Conservation (phyloP, 495 filamentous ascomycete genomes). For the Clavariopsis aquatica region DNA sequence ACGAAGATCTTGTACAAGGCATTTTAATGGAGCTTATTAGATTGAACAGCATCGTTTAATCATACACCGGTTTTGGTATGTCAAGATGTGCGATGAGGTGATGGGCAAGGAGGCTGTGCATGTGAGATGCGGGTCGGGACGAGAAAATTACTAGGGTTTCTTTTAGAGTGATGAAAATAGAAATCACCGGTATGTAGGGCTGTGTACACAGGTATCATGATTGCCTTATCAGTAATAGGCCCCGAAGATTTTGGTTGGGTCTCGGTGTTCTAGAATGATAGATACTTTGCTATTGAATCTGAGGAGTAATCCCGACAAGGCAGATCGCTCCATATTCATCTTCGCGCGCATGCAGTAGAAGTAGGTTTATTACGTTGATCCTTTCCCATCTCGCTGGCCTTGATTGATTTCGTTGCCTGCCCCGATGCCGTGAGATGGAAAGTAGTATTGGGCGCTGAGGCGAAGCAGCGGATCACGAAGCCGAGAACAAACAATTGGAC, state of each 20-base stretch:
- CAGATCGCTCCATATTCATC: no score
- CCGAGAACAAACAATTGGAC: neutral
- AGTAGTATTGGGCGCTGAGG: neutral
- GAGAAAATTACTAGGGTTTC: neutral
- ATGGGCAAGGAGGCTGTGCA: slow-evolving; percentile 8
- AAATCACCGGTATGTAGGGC: neutral
- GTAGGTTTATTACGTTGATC: no score
- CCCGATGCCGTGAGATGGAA: no score
- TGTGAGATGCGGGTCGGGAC: slow-evolving; percentile 16
- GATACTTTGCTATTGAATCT: no score
- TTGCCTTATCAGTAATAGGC: neutral
- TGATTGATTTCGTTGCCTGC: no score
- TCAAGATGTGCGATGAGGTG: neutral
- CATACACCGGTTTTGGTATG: neutral
- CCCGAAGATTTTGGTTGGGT: no score
- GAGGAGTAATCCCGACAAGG: no score
- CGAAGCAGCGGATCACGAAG: neutral
- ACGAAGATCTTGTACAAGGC: neutral
- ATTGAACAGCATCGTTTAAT: no score
- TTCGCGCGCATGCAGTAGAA: no score
- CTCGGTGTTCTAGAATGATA: no score
- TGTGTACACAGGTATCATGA: neutral
- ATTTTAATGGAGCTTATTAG: neutral
- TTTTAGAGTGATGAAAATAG: slow-evolving; percentile 1
- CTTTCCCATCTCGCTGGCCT: no score